Base-by-base conservation (phyloP, 805 yeast species). In the Debaryomyces prosopidis region DNA sequence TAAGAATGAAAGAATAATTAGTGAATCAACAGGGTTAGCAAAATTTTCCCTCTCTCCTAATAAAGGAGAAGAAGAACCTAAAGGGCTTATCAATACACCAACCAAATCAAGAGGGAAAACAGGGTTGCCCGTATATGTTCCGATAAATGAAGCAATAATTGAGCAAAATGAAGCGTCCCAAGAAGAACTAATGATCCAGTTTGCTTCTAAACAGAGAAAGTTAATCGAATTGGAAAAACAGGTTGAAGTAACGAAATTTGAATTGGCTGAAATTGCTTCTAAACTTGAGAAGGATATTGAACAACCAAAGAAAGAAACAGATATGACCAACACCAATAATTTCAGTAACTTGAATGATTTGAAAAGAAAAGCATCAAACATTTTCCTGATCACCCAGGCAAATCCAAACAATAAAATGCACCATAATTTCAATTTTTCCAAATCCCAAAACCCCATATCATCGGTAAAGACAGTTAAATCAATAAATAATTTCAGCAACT, bases 131-230 rank as follows among this genome's bases (percentile, higher is more conserved):
- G 65, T 69, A 5, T 64, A 62, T 48, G 59, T 68, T 10, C 74
- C 73, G 1, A 59, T 69, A 3, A 52, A 55, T 30, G 44, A 55
- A 30, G 14, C 43, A 17, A 17, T n/a, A n/a, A 26, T 34, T 9
- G 42, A 33, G n/a, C 23, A 36, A 32, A 43, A 47, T 32, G 44
- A 44, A 15, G 41, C 31, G 30, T 39, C 31, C 31, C 42, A 35
- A 36, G 30, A 36, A 23, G 35, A 37, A 16, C 52, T 67, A n/a
- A 42, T 65, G 6, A 51, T 59, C 4, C 43, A 48, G 31, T 66
- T 61, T 45, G 81, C 86, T 0, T 54, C 73, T 2, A 82, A 82
- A 54, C 84, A 81, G 53, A 69, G 82, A 47, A 73, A 73, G 44
- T 71, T 82, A 7, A 49, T 71, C 14, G 84, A 80, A 40, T 57